Evolutionary conservation across 306 rosid genomes (phyloP).

Genomic region (Trichosanthes cucumerina): DNA sequence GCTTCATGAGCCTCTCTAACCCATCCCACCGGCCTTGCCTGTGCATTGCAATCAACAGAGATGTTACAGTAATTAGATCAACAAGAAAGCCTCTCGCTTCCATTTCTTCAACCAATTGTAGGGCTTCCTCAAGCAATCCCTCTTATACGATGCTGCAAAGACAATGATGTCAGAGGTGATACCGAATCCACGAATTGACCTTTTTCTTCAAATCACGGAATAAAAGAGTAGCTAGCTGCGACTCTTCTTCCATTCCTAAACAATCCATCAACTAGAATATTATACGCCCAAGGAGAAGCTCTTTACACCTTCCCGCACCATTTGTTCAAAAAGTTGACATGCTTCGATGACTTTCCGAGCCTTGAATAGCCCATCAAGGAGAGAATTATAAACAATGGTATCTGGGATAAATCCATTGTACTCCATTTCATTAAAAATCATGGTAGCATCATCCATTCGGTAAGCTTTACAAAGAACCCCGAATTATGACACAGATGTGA

Average conservation of each 20-base stretch:
- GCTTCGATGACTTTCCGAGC: slow-evolving; percentile 54
- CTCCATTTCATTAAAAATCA: slow-evolving; percentile 58
- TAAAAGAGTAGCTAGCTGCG: slow-evolving; percentile 65
- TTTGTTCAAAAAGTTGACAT: slow-evolving; percentile 74
- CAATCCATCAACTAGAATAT: slow-evolving; percentile 69
- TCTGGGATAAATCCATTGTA: slow-evolving; percentile 37
- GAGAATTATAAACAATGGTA: slow-evolving; percentile 56
- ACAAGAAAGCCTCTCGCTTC: slow-evolving; percentile 72
- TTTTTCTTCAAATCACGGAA: slow-evolving; percentile 82
- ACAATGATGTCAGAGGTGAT: slow-evolving; percentile 69
- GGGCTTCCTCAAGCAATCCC: slow-evolving; percentile 62
- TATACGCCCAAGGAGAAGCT: slow-evolving; percentile 59
- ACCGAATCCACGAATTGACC: slow-evolving; percentile 69
- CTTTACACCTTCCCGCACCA: slow-evolving; percentile 73
- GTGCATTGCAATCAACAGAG: slow-evolving; percentile 59
- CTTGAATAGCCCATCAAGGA: slow-evolving; percentile 65
- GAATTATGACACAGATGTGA: slow-evolving; percentile 53
- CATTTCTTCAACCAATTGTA: slow-evolving; percentile 78
- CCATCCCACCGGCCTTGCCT: slow-evolving; percentile 64
- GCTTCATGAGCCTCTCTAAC: slow-evolving; percentile 79
- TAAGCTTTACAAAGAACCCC: slow-evolving; percentile 57
- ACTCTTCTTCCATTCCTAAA: slow-evolving; percentile 78
- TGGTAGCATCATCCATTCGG: slow-evolving; percentile 44
- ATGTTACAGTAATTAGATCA: slow-evolving; percentile 67
- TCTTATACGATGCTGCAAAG: slow-evolving; percentile 73